These are phyloP conservation scores for Prototheca wickerhamii DNA, from an alignment of 163 green algal species.

Conservation along the genomic window DNA sequence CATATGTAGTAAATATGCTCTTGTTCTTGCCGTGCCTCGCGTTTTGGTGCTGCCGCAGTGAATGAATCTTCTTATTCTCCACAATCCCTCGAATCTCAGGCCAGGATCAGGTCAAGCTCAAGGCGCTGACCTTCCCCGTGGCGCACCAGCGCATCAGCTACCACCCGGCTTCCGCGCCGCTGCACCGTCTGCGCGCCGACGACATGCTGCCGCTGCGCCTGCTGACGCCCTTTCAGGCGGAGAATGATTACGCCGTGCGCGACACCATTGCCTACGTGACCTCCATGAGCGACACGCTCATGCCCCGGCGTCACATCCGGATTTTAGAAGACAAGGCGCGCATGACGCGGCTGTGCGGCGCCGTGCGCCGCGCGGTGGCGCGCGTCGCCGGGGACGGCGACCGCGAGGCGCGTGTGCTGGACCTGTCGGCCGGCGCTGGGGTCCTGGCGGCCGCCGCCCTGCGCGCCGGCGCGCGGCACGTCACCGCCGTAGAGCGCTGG, in stretches of 20 bases:
- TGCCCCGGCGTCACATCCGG: conserved; percentile 48
- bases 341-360: conserved; percentile 14
- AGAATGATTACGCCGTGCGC: conserved; percentile 69
- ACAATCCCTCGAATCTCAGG: neutral
- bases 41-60: neutral
- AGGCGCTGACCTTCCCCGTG: conserved; percentile 28
- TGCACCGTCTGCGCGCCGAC: conserved; percentile 55
- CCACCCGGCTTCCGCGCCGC: conserved; percentile 41
- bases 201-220: conserved; percentile 57
- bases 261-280: conserved; percentile 85
- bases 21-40: neutral
- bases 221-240: conserved; percentile 57
- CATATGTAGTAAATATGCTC: too few species aligned
- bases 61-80: neutral
- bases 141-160: conserved; percentile 49
- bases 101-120: conserved; percentile 2
- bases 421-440: conserved; percentile 48
- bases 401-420: conserved; percentile 55
- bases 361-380: conserved; percentile 45
- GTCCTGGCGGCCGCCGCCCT: conserved; percentile 45
- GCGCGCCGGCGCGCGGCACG: conserved; percentile 62
- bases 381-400: conserved; percentile 24
- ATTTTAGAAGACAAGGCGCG: conserved; percentile 44
- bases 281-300: conserved; percentile 54
- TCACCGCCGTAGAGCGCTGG: conserved; percentile 73